phyloP scores from a whole-genome alignment of 1,284 basidiomycete species.

The Vanrija humicola region DNA sequence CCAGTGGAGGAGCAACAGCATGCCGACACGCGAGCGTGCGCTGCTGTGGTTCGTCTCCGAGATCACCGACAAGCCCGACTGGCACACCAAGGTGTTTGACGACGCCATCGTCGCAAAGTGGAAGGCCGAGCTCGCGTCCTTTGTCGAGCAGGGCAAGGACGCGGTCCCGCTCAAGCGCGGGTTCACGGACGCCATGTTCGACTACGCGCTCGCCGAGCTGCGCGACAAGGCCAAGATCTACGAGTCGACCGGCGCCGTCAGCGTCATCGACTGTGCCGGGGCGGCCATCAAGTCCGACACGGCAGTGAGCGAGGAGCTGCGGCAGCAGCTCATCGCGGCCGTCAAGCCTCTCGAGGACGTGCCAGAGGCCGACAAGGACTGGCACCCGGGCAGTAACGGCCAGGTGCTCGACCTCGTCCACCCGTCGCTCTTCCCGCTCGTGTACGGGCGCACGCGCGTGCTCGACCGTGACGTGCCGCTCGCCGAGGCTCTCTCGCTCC shows the following conservation, averaged over 20 bases:
- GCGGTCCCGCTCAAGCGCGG: neutral
- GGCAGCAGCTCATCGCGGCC: neutral
- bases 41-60: conserved; percentile 11
- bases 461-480: conserved; percentile 5
- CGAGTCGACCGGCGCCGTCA: neutral
- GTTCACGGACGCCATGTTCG: conserved; percentile 11
- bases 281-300: conserved; percentile 4
- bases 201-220: conserved; percentile 10
- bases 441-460: conserved; percentile 12
- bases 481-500: neutral
- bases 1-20: conserved; percentile 7
- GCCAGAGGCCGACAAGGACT: conserved; percentile 9
- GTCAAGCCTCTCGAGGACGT: conserved; percentile 5
- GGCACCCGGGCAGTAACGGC: conserved; percentile 14
- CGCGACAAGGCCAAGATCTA: conserved; percentile 10
- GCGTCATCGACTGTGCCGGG: conserved; percentile 1
- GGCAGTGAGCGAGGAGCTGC: neutral
- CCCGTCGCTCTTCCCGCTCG: conserved; percentile 13
- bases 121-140: conserved; percentile 1
- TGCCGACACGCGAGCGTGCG: conserved; percentile 9
- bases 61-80: conserved; percentile 11
- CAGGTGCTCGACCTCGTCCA: conserved; percentile 16
- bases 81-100: conserved; percentile 7
- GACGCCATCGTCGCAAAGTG: conserved; percentile 12
- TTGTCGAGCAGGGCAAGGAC: neutral